These are phyloP conservation scores for Ogataea paradorogensis DNA, from an alignment of 805 yeast species.

Conservation along the genomic window DNA sequence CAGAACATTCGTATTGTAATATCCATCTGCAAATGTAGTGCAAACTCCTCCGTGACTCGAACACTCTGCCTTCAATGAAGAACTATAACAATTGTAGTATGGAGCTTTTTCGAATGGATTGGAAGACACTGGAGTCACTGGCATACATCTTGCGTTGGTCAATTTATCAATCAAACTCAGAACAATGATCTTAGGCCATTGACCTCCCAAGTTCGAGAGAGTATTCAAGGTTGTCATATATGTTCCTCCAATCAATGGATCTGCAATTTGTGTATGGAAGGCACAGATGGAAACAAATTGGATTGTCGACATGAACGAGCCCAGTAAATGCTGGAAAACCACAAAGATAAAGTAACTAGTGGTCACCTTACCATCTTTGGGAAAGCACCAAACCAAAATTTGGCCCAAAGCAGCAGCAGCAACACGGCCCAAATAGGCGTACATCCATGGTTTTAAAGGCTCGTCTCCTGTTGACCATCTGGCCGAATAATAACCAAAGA, in stretches of 20 bases:
- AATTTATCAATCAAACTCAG: conserved; percentile 76
- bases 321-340: conserved; percentile 76
- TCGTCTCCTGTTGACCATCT: conserved; percentile 82
- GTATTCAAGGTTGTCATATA: conserved; percentile 97
- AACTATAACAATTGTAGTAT: conserved; percentile 30
- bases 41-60: conserved; percentile 53
- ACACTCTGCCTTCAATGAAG: conserved; percentile 48
- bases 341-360: conserved; percentile 62
- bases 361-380: conserved; percentile 48
- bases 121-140: conserved; percentile 13
- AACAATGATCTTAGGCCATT: conserved; percentile 91
- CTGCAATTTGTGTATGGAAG: conserved; percentile 93
- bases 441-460: conserved; percentile 85
- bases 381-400: conserved; percentile 68
- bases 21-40: conserved; percentile 66
- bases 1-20: conserved; percentile 68
- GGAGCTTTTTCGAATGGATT: conserved; percentile 26
- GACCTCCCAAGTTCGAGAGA: conserved; percentile 89
- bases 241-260: conserved; percentile 94
- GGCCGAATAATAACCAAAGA: conserved; percentile 95
- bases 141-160: conserved; percentile 61
- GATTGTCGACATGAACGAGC: conserved; percentile 90
- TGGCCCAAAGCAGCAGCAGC: conserved; percentile 75
- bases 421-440: conserved; percentile 80
- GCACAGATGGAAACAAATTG: conserved; percentile 94